A percentile compares a stretch with the other conserved stretches of the same genome.
Conservation (phyloP, 1,284 basidiomycete species). For the Sanguinoderma infundibulare region DNA sequence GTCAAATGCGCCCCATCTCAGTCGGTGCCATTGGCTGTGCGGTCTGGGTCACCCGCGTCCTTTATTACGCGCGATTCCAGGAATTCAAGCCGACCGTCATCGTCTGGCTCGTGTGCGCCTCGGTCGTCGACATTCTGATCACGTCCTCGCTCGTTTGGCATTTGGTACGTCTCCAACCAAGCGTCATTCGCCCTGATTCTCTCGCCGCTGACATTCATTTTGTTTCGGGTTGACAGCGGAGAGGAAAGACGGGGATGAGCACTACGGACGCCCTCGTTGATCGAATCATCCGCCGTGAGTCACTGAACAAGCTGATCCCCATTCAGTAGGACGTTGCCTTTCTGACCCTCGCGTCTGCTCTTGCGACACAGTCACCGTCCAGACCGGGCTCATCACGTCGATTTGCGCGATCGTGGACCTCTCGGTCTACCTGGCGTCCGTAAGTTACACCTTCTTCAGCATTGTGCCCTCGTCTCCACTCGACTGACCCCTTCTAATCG, state of each 20-base stretch:
- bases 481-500: too few species aligned
- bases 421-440: constrained; percentile 5
- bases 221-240: constrained; percentile 27
- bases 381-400: constrained; percentile 42
- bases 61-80: too few species aligned
- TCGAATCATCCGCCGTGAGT: constrained; percentile 41
- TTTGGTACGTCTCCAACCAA: too few species aligned
- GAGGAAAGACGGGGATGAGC: constrained; percentile 33
- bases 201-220: background rate
- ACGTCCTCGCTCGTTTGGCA: constrained; percentile 31
- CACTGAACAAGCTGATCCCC: too few species aligned
- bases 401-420: constrained; percentile 16
- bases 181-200: background rate
- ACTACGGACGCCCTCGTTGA: constrained; percentile 30
- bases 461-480: background rate
- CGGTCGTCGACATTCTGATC: constrained; percentile 35
- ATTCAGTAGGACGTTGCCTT: background rate
- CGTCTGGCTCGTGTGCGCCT: constrained; percentile 37
- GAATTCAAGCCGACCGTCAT: constrained; percentile 39
- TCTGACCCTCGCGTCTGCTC: background rate
- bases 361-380: constrained; percentile 42
- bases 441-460: background rate
- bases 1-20: too few species aligned
- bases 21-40: too few species aligned
- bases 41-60: too few species aligned